phyloP scores from a whole-genome alignment of 805 yeast species.

The Nakazawaea holstii region DNA sequence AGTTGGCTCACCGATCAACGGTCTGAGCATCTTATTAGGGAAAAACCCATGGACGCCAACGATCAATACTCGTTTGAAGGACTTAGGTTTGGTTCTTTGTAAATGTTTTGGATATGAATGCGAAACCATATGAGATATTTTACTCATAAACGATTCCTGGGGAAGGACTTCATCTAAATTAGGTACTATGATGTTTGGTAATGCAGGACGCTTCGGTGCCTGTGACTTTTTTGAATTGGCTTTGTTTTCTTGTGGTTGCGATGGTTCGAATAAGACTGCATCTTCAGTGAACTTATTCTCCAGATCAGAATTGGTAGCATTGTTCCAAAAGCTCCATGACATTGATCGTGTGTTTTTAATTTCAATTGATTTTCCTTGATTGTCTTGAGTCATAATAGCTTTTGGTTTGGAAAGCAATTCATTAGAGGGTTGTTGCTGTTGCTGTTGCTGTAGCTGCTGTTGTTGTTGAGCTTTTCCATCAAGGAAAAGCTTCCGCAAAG shows the following conservation, averaged over 20 bases:
- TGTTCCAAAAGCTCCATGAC: conserved; percentile 12
- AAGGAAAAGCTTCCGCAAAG: conserved; percentile 8
- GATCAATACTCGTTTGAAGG: conserved; percentile 58
- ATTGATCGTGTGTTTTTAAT: conserved; percentile 1
- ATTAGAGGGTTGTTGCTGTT: not conserved
- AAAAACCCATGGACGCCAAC: conserved; percentile 96
- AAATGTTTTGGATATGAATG: conserved; percentile 6
- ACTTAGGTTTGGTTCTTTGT: conserved; percentile 15
- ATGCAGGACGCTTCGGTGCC: not conserved
- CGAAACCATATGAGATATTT: not conserved
- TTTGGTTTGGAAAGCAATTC: conserved; percentile 6
- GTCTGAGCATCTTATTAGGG: conserved; percentile 80
- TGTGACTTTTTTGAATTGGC: conserved; percentile 11
- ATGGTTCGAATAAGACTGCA: conserved; percentile 20
- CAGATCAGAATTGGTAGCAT: not conserved
- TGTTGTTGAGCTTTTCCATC: not conserved
- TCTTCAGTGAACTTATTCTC: conserved; percentile 10
- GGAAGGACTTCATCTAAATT: conserved; percentile 22
- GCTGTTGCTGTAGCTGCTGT: not conserved
- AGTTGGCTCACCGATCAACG: conserved; percentile 90
- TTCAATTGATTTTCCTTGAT: conserved; percentile 1
- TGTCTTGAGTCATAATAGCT: conserved; percentile 3
- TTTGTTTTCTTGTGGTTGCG: conserved; percentile 11
- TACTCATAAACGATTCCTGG: conserved; percentile 9
- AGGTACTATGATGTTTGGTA: conserved; percentile 24